These are phyloP conservation scores for Byssochlamys sp. DNA, from an alignment of 2,329 filamentous ascomycete genomes.

Conservation along the genomic window DNA sequence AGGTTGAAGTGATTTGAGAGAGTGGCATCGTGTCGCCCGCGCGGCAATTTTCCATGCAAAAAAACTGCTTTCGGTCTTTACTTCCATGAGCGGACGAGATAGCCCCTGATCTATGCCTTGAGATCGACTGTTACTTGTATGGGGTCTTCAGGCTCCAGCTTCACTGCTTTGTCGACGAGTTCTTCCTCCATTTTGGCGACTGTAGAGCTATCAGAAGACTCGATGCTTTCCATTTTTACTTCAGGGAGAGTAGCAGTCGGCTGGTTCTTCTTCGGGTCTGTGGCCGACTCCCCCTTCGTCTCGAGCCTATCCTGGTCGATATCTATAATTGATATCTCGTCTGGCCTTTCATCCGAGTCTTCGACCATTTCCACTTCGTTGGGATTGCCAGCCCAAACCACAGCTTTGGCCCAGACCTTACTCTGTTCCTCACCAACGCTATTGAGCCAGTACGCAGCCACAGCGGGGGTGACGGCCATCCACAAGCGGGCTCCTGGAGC, in stretches of 20 bases:
- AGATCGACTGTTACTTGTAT: too few species aligned
- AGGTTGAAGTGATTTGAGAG: neutral
- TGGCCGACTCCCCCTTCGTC: neutral
- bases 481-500: neutral
- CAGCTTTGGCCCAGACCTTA: neutral
- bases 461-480: neutral
- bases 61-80: too few species aligned
- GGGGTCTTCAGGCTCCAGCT: too few species aligned
- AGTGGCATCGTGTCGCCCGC: too few species aligned
- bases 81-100: too few species aligned
- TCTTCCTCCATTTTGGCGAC: too few species aligned
- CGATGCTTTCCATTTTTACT: too few species aligned
- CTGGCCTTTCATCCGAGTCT: neutral
- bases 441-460: neutral
- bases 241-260: too few species aligned
- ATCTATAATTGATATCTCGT: neutral
- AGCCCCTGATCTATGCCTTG: too few species aligned
- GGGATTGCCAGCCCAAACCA: neutral
- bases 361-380: neutral
- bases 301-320: neutral
- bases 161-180: too few species aligned
- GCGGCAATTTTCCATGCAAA: too few species aligned
- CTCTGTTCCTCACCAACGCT: neutral
- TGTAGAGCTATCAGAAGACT: too few species aligned
- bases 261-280: neutral